These are phyloP conservation scores for Boletus rubescentipes DNA, from an alignment of 768 basidiomycete genomes.

Conservation along the genomic window DNA sequence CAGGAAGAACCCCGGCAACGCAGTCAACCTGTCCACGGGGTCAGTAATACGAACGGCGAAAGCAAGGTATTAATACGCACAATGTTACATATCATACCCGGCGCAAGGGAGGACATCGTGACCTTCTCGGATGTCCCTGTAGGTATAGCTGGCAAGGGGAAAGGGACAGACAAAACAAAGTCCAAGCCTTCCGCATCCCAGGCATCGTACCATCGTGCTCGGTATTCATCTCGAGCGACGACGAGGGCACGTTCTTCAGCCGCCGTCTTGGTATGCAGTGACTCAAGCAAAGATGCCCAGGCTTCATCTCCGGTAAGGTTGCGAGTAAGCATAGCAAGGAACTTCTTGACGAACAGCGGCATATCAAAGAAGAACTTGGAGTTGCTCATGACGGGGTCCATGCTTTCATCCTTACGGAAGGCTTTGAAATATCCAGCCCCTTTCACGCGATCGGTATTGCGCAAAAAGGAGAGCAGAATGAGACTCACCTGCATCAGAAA, in stretches of 20 bases:
- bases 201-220: conserved; percentile 36
- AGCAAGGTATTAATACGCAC: conserved; percentile 27
- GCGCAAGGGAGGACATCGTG: conserved; percentile 34
- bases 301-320: conserved; percentile 26
- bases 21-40: conserved; percentile 45
- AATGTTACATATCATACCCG: conserved; percentile 44
- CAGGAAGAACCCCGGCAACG: conserved; percentile 58
- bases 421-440: conserved; percentile 43
- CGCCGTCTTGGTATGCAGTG: conserved; percentile 35
- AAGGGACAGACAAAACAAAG: conserved; percentile 40
- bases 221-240: conserved; percentile 26
- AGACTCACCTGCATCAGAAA: conserved; percentile 52
- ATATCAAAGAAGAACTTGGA: conserved; percentile 26
- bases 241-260: conserved; percentile 30
- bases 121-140: conserved; percentile 33
- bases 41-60: background rate
- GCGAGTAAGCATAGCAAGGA: conserved; percentile 42
- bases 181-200: conserved; percentile 40
- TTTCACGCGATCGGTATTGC: conserved; percentile 18
- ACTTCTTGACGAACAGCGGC: conserved; percentile 39
- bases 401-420: conserved; percentile 34
- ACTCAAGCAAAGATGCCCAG: conserved; percentile 31
- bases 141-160: conserved; percentile 40
- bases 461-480: background rate
- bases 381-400: conserved; percentile 31